Conservation (phyloP, 2,329 filamentous ascomycete species). For the Cordyceps tenuipes region DNA sequence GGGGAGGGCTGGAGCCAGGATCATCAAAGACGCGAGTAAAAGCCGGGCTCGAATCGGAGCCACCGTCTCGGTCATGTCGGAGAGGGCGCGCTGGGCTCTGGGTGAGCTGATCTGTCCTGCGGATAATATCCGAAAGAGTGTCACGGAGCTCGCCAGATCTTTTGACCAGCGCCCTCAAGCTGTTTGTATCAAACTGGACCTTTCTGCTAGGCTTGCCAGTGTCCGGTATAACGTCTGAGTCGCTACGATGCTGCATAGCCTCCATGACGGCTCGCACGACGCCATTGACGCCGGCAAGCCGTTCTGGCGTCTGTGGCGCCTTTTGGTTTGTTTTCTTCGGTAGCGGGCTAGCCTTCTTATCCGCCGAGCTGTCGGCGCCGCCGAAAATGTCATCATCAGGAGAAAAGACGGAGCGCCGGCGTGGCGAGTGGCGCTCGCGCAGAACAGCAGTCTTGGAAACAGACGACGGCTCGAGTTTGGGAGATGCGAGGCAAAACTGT, state of each 20-base stretch:
- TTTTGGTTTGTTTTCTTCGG: slow-evolving; percentile 25
- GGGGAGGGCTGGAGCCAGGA: slow-evolving; percentile 47
- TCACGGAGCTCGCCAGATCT: slow-evolving; percentile 53
- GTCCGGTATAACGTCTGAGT: slow-evolving; percentile 28
- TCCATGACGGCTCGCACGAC: slow-evolving; percentile 56
- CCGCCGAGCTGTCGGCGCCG: slow-evolving; percentile 36
- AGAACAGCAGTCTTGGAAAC: slow-evolving; percentile 45
- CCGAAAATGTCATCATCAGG: slow-evolving; percentile 61
- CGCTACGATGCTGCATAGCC: slow-evolving; percentile 50
- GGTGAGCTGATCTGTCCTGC: slow-evolving; percentile 49
- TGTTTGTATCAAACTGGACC: slow-evolving; percentile 62
- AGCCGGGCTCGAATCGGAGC: slow-evolving; percentile 53
- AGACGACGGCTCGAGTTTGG: slow-evolving; percentile 30
- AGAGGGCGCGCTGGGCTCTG: slow-evolving; percentile 47
- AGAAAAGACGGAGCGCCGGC: slow-evolving; percentile 54
- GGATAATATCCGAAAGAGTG: slow-evolving; percentile 50
- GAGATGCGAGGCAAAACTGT: slow-evolving; percentile 34
- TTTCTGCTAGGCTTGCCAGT: slow-evolving; percentile 36
- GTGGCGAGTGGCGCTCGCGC: slow-evolving; percentile 42
- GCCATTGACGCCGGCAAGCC: slow-evolving; percentile 34
- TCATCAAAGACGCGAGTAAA: slow-evolving; percentile 60
- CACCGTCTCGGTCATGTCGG: slow-evolving; percentile 33
- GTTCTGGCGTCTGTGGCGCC: slow-evolving; percentile 33
- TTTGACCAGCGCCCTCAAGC: slow-evolving; percentile 57
- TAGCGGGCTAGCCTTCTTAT: slow-evolving; percentile 27